These are phyloP conservation scores for Pseudocercospora ulei DNA, from an alignment of 2,329 filamentous ascomycete genomes.

Conservation along the genomic window DNA sequence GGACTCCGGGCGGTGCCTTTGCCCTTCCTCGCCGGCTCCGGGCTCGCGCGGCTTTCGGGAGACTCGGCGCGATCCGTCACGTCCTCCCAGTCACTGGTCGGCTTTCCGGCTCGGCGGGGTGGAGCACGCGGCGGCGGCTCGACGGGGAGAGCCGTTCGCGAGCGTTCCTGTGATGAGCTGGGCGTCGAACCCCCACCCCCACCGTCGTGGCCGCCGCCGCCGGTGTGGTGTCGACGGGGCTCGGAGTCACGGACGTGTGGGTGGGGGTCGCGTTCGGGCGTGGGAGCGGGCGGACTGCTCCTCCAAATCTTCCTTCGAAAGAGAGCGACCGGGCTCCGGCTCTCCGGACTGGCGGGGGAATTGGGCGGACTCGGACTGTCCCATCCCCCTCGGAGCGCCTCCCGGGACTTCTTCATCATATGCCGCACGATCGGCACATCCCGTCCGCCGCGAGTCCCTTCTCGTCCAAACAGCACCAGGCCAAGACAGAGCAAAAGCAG, in stretches of 20 bases:
- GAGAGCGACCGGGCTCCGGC: conserved; percentile 27
- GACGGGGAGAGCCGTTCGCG: conserved; percentile 10
- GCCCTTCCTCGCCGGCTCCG: conserved; percentile 2
- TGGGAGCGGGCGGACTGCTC: conserved; percentile 26
- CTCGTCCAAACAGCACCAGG: conserved; percentile 64
- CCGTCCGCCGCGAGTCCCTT: conserved; percentile 28
- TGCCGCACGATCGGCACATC: conserved; percentile 43
- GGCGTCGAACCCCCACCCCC: conserved; percentile 9
- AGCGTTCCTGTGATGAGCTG: conserved; percentile 9
- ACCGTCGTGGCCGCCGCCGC: conserved; percentile 14
- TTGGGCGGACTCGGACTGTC: conserved; percentile 34
- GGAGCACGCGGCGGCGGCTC: background rate
- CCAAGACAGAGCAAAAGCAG: conserved; percentile 78
- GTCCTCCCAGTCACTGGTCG: conserved; percentile 4
- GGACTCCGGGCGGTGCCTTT: conserved; percentile 4
- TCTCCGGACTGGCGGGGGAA: conserved; percentile 31
- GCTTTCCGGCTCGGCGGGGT: no score
- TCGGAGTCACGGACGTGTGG: conserved; percentile 15
- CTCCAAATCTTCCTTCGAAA: conserved; percentile 33
- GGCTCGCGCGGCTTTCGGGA: conserved; percentile 1
- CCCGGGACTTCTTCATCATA: conserved; percentile 34
- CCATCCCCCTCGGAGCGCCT: conserved; percentile 30
- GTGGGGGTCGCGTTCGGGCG: conserved; percentile 4
- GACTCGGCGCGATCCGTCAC: conserved; percentile 4
- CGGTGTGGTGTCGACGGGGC: conserved; percentile 11